phyloP scores from a whole-genome alignment of 495 filamentous ascomycete species.

The Aspergillus hancockii region DNA sequence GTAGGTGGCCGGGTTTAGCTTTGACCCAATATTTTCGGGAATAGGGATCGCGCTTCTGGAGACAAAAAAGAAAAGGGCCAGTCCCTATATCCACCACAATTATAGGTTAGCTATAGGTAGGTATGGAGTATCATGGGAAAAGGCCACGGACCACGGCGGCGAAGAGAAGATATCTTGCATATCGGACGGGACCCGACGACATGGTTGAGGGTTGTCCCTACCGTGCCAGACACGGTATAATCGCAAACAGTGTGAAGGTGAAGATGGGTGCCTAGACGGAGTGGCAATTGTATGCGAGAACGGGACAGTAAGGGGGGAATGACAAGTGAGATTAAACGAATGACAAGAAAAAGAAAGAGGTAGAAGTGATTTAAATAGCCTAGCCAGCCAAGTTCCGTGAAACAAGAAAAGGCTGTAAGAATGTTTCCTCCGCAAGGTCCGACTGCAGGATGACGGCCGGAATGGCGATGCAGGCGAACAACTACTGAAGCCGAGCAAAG shows the following conservation, averaged over 20 bases:
- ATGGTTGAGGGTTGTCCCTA: conserved; percentile 39
- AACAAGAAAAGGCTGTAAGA: background rate
- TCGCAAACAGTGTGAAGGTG: background rate
- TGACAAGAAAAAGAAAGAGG: background rate
- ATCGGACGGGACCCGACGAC: conserved; percentile 66
- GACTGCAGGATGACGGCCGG: background rate
- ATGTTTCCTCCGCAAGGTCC: background rate
- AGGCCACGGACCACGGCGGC: conserved; percentile 72
- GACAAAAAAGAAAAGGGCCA: conserved; percentile 78
- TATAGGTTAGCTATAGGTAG: background rate
- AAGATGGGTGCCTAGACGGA: conserved; percentile 10
- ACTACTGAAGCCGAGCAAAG: background rate
- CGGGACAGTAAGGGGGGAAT: background rate
- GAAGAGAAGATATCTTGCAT: conserved; percentile 86
- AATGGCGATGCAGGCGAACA: background rate
- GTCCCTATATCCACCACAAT: conserved; percentile 51
- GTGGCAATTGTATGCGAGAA: conserved; percentile 6
- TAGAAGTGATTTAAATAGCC: background rate
- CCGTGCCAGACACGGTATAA: background rate
- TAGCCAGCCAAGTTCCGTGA: background rate
- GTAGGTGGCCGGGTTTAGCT: conserved; percentile 23
- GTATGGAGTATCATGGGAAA: background rate
- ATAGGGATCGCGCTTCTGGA: conserved; percentile 65
- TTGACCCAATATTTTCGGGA: conserved; percentile 31
- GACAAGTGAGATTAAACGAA: background rate